A percentile compares a stretch with the other conserved stretches of the same genome.
Conservation (phyloP, 345 rosid species). For the Gynandropsis gynandra region DNA sequence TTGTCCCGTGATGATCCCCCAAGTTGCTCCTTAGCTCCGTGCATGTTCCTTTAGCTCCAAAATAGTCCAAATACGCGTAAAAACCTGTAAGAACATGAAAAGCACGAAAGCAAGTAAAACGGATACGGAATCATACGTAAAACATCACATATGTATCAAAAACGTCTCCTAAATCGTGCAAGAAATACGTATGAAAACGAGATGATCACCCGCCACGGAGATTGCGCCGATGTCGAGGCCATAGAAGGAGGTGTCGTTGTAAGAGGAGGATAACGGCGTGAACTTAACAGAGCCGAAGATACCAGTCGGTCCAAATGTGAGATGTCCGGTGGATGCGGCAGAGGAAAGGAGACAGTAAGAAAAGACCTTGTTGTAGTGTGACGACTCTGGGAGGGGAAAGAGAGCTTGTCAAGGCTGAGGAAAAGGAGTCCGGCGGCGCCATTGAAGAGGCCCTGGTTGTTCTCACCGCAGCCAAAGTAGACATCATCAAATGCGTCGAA, state of each 20-base stretch:
- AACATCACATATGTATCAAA: no score
- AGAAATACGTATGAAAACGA: no score
- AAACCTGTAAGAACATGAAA: no score
- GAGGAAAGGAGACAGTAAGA: slow-evolving; percentile 86
- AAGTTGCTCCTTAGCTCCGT: no score
- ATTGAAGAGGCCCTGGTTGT: slow-evolving; percentile 66
- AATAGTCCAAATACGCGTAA: no score
- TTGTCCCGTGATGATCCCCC: no score
- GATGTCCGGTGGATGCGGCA: slow-evolving; percentile 55
- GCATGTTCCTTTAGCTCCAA: no score
- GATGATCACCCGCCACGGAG: slow-evolving; percentile 57
- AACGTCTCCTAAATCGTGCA: no score
- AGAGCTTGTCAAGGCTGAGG: slow-evolving; percentile 62
- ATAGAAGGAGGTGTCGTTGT: slow-evolving; percentile 43
- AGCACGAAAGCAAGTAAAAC: no score
- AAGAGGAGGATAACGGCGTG: slow-evolving; percentile 45
- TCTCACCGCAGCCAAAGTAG: slow-evolving; percentile 75
- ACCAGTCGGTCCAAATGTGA: slow-evolving; percentile 50
- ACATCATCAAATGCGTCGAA: slow-evolving; percentile 37
- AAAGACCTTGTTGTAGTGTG: slow-evolving; percentile 53
- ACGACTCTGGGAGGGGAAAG: slow-evolving; percentile 56
- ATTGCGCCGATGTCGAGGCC: slow-evolving; percentile 54
- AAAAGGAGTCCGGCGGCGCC: slow-evolving; percentile 75
- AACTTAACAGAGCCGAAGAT: slow-evolving; percentile 35
- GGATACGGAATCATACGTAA: no score